Evolutionary conservation across 768 basidiomycete species (phyloP).

Genomic region (Trametes maxima): DNA sequence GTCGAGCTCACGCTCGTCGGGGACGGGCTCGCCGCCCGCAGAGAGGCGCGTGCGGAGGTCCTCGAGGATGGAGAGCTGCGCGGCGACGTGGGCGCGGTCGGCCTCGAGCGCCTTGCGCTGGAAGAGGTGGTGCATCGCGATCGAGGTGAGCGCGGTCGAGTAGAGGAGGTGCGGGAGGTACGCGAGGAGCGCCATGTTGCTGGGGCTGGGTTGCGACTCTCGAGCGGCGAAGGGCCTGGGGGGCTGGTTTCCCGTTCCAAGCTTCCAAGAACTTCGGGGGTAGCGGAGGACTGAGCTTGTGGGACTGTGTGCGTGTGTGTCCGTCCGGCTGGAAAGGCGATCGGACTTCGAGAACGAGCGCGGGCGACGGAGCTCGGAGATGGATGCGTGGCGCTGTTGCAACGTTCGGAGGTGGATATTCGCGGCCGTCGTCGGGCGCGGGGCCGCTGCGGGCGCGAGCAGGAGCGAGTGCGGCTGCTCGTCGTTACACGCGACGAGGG

Average conservation of each 20-base stretch:
- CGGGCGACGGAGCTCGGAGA: too few species aligned
- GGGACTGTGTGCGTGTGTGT: not conserved
- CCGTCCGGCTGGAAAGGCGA: not conserved
- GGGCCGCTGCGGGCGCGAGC: not conserved
- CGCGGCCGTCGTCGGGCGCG: not conserved
- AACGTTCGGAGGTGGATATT: too few species aligned
- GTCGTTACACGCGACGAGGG: not conserved
- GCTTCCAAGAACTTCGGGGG: not conserved
- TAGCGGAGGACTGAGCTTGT: not conserved
- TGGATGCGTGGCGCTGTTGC: not conserved
- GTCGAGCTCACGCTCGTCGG: constrained; percentile 54
- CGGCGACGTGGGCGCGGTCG: constrained; percentile 54
- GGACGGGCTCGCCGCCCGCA: constrained; percentile 46
- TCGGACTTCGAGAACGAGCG: not conserved
- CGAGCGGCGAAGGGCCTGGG: too few species aligned
- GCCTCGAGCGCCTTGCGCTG: constrained; percentile 52
- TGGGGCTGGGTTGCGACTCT: not conserved
- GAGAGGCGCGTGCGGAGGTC: constrained; percentile 57
- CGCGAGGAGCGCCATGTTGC: constrained; percentile 26
- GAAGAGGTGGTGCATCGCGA: constrained; percentile 67
- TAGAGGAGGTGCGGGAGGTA: constrained; percentile 70
- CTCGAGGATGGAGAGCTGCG: constrained; percentile 65
- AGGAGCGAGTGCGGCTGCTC: not conserved
- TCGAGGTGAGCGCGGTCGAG: constrained; percentile 63
- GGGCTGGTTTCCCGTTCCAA: too few species aligned